Evolutionary conservation across 371 early-diverging fungal species (phyloP).

Genomic region (Mortierella sp.): DNA sequence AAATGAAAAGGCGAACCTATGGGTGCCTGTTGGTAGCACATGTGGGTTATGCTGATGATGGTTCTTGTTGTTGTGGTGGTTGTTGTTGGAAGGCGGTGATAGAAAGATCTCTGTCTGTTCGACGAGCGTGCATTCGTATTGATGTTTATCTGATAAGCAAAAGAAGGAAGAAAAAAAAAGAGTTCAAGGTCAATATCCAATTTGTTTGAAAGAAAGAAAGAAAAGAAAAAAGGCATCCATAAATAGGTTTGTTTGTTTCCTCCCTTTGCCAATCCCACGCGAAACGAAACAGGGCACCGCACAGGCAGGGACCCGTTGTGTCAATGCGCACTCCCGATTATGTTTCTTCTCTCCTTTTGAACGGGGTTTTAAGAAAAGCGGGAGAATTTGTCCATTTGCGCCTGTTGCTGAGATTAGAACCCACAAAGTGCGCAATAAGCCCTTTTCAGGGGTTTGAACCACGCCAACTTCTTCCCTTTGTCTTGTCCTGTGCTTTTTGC

Average conservation of each 20-base stretch:
- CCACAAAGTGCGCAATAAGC: neutral
- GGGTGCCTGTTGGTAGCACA: conserved; percentile 30
- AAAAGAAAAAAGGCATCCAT: neutral
- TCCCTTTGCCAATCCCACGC: no score
- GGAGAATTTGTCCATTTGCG: neutral
- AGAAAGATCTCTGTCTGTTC: conserved; percentile 28
- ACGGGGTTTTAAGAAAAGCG: conserved; percentile 3
- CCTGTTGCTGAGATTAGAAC: neutral
- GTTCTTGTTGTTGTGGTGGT: neutral
- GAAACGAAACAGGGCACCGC: conserved; percentile 4
- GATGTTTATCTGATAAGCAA: conserved; percentile 28
- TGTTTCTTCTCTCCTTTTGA: neutral
- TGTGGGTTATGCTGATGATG: neutral
- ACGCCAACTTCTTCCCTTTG: neutral
- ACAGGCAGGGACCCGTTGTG: conserved; percentile 14
- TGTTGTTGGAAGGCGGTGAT: conserved; percentile 3
- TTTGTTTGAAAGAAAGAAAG: neutral
- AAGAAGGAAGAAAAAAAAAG: neutral
- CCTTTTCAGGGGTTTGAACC: neutral
- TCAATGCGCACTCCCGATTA: neutral
- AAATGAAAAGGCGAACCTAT: conserved; percentile 48
- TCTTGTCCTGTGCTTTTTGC: neutral
- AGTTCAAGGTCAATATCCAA: conserved; percentile 6
- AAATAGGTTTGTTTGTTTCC: neutral
- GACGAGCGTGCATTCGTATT: conserved; percentile 31